Evolutionary conservation across 2,329 filamentous ascomycete genomes (phyloP), one percentile per base, ranked within the genome.

Genomic region (Xylariaceae sp.): DNA sequence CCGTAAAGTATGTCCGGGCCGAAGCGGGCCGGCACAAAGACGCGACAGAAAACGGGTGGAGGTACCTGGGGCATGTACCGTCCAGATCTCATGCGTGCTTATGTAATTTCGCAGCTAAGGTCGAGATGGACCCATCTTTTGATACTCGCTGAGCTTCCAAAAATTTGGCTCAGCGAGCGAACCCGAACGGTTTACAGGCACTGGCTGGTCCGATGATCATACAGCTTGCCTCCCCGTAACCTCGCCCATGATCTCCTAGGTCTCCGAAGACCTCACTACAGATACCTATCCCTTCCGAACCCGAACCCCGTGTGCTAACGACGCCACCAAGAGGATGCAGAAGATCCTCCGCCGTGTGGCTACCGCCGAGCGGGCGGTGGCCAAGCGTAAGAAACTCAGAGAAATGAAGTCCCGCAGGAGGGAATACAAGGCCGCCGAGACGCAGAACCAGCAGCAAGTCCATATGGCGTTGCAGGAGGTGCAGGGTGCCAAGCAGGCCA

Each of bases 401-500:
- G 66, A 70, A 30, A n/a, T 62, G 35, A 57, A 57, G 51, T 52
- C 48, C 44, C 65, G 45, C 23, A 67, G 68, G 9, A 65, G 66
- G 48, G 63, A 70, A 61, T 70, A 60, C 62, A 65, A 64, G 56
- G 65, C 58, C 37, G 51, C 51, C 59, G 65, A 35, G 53, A 62
- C 57, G 45, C 55, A 62, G 4, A 44, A 48, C 45, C 49, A 68
- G 30, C 68, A 75, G 42, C 63, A 73, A 66, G 60, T 71, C 58
- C 53, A 63, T 49, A 55, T 70, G 66, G 61, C 72, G 62, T 61
- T 64, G 64, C 53, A 66, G 55, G 61, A 74, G 64, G 67, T 81
- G 61, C 75, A 76, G 63, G 68, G 71, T 13, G 84, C 83, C 49
- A 81, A 83, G 57, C 71, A 77, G 64, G 79, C 81, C 53, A 82